Percentiles rank a stretch among this genome's conserved stretches.
Conservation (phyloP, 1,139 yeast genomes). For the Pneumocystis sp. region DNA sequence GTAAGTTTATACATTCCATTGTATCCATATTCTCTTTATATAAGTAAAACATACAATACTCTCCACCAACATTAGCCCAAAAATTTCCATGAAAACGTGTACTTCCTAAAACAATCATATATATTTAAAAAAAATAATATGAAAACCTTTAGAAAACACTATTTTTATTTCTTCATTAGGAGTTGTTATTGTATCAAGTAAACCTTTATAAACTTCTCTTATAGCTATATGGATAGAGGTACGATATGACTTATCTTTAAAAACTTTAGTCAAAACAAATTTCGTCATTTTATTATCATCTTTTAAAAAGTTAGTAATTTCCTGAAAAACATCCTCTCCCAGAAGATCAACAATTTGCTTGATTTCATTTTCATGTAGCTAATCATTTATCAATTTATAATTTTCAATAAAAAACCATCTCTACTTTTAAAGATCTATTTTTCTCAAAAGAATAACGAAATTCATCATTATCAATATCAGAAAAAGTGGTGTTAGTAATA, state of each 20-base stretch:
- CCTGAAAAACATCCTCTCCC: constrained; percentile 44
- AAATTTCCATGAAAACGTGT: not conserved
- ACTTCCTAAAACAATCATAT: constrained; percentile 21
- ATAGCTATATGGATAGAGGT: constrained; percentile 64
- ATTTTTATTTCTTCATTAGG: constrained; percentile 49
- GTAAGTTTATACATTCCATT: constrained; percentile 75
- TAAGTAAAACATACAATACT: constrained; percentile 60
- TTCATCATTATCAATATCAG: not conserved
- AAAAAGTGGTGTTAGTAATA: constrained; percentile 38
- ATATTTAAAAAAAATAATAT: constrained; percentile 20
- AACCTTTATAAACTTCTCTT: constrained; percentile 57
- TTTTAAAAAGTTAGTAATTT: constrained; percentile 38
- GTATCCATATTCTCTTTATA: constrained; percentile 95
- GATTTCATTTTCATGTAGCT: constrained; percentile 18
- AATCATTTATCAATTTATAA: constrained; percentile 12
- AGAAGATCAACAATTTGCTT: constrained; percentile 27
- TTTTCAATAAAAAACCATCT: not conserved
- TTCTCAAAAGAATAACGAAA: constrained; percentile 1
- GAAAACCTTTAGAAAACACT: constrained; percentile 27
- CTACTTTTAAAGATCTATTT: constrained; percentile 2
- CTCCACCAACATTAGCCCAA: constrained; percentile 10
- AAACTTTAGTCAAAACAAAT: constrained; percentile 24
- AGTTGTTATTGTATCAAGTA: constrained; percentile 66
- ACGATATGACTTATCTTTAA: constrained; percentile 55
- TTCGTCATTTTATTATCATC: constrained; percentile 44